These are phyloP conservation scores for Curvularia lunata DNA, from an alignment of 2,329 filamentous ascomycete genomes.

Conservation along the genomic window DNA sequence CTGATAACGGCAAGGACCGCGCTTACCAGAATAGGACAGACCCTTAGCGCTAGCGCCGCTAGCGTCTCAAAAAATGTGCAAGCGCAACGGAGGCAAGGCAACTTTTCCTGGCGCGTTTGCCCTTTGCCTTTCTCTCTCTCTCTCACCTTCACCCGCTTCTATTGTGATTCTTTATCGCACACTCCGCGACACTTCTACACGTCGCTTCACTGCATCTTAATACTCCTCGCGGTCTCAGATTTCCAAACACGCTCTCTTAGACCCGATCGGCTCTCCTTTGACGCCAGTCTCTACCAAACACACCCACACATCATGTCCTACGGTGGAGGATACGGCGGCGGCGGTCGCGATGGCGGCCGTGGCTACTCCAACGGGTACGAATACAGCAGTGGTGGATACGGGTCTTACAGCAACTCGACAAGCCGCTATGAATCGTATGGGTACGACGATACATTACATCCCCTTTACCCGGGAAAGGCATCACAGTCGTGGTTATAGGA, in stretches of 20 bases:
- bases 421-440: conserved; percentile 54
- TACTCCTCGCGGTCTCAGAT: conserved; percentile 21
- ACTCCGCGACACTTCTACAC: conserved; percentile 31
- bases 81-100: conserved; percentile 36
- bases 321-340: conserved; percentile 57
- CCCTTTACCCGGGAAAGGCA: conserved; percentile 50
- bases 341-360: conserved; percentile 55
- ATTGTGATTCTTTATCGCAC: conserved; percentile 27
- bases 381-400: conserved; percentile 51
- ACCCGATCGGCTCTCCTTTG: conserved; percentile 27
- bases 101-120: conserved; percentile 31
- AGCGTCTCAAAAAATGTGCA: conserved; percentile 27
- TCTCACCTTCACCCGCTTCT: conserved; percentile 26
- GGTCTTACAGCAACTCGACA: conserved; percentile 54
- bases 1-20: conserved; percentile 14
- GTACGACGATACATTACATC: conserved; percentile 47
- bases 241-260: conserved; percentile 31
- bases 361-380: conserved; percentile 64
- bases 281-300: conserved; percentile 44
- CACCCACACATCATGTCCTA: conserved; percentile 69
- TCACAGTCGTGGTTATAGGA: conserved; percentile 46
- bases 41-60: conserved; percentile 14
- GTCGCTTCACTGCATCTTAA: conserved; percentile 33
- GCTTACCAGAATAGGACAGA: conserved; percentile 15
- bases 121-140: conserved; percentile 23